Evolutionary conservation across 1,284 basidiomycete species (phyloP), one percentile per base, ranked within the genome.

Genomic region (Leccinum fallax): DNA sequence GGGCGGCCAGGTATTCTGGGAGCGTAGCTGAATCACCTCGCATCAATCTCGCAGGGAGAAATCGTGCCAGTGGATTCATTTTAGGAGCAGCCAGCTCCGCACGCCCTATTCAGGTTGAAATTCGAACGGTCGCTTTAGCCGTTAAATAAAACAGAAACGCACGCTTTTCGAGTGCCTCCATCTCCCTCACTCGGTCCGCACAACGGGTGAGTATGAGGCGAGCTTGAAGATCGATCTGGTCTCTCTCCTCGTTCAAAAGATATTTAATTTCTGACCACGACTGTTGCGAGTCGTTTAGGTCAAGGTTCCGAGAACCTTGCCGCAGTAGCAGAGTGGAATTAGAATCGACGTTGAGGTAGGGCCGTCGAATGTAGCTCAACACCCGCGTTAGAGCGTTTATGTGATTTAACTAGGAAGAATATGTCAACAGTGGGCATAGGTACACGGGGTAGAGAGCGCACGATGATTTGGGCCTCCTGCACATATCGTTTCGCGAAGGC

Each of bases 141-240:
- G 26, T 49, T 26, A 59, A 55, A 69, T 46, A 59, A 54, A 56
- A 59, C 59, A 64, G 63, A 55, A 64, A 77, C 88, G 71, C 76
- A 95, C 94, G 84, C 74, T 91, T 90, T 77, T 97, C 95, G 15
- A 94, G 78, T 24, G 81, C 80, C 72, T 97, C 94, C 81, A 97
- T 88, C 76, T 91, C 87, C 71, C 87, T 89, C 24, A 97, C 90
- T 64, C 92, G 83, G 64, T 95, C 90, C 16, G 94, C 86, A 74
- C 92, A 95, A 60, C 88, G 86, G 58, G 87, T 86, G 61, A 97
- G 80, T 57, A 95, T 89, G 62, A 93, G 83, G 64, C 90, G 88
- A 30, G 93, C 89, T 73, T 95, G 93, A 65, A 94, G 80, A 79
- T 97, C 95, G 63, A 97, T 91, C 75, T 95, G 92, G 77, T 96